Evolutionary conservation across 2,329 filamentous ascomycete species (phyloP).

Genomic region (Simplicillium aogashimaense): DNA sequence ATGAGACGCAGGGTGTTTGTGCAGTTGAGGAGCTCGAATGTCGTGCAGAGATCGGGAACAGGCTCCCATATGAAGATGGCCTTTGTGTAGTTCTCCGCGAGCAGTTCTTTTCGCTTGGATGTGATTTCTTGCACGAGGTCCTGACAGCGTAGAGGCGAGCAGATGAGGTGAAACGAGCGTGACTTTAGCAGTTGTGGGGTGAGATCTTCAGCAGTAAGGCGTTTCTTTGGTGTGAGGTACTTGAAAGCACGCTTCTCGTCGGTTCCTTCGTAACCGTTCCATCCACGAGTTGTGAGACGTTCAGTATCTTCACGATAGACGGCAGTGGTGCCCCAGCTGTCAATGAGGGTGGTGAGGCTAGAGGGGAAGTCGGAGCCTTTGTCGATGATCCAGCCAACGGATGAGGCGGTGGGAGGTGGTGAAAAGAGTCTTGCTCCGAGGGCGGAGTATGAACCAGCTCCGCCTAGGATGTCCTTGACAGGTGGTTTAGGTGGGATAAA

Average conservation of each 20-base stretch:
- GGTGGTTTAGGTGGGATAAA: conserved; percentile 61
- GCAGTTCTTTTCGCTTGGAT: conserved; percentile 32
- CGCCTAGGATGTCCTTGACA: conserved; percentile 71
- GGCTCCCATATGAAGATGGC: conserved; percentile 92
- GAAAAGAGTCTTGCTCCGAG: conserved; percentile 85
- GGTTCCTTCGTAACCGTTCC: conserved; percentile 76
- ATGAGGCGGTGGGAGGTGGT: conserved; percentile 51
- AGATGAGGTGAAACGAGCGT: conserved; percentile 80
- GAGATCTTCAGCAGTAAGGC: conserved; percentile 65
- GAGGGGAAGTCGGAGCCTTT: conserved; percentile 78
- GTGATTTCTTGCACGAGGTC: conserved; percentile 65
- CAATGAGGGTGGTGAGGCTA: conserved; percentile 51
- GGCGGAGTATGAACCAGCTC: conserved; percentile 78
- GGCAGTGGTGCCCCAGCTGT: conserved; percentile 67
- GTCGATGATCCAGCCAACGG: conserved; percentile 86
- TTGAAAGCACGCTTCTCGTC: conserved; percentile 67
- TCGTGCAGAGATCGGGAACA: conserved; percentile 76
- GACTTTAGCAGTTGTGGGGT: conserved; percentile 56
- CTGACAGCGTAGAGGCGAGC: conserved; percentile 67
- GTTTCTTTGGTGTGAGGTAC: conserved; percentile 79
- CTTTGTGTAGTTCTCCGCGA: conserved; percentile 29
- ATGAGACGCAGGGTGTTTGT: conserved; percentile 53
- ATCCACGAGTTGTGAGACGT: conserved; percentile 76
- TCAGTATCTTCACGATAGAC: conserved; percentile 55
- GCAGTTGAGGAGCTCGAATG: conserved; percentile 55